A percentile compares a stretch with the other conserved stretches of the same genome.
phyloP scores from a whole-genome alignment of 352 stramenopile genomes.

The Phytophthora uliginosa region DNA sequence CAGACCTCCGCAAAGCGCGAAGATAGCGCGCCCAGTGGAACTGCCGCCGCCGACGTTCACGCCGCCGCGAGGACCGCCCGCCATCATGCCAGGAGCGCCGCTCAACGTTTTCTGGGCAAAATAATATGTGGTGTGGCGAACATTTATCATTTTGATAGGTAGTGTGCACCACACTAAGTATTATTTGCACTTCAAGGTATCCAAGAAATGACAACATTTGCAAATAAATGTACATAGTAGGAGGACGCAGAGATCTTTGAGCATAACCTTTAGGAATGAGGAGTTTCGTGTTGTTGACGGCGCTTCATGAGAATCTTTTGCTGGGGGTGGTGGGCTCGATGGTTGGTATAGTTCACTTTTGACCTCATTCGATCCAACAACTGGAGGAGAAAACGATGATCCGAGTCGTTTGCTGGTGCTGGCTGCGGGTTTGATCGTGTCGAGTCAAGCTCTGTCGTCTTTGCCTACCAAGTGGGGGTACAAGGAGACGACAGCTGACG shows the following conservation, averaged over 20 bases:
- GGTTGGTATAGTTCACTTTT: neutral
- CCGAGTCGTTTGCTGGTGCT: neutral
- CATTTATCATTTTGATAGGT: slow-evolving; percentile 3
- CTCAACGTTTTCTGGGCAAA: slow-evolving; percentile 16
- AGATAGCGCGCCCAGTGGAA: slow-evolving; percentile 71
- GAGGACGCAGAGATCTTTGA: neutral
- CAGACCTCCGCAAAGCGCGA: slow-evolving; percentile 75
- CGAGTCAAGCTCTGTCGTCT: neutral
- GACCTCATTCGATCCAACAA: neutral
- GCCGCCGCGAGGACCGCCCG: slow-evolving; percentile 33
- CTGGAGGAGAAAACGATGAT: neutral
- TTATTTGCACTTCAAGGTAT: neutral
- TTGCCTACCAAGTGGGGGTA: neutral
- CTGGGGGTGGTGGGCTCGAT: neutral
- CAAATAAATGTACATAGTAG: no score
- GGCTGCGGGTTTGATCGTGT: neutral
- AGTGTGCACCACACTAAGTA: slow-evolving; percentile 4
- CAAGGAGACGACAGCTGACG: neutral
- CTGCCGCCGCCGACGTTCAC: slow-evolving; percentile 83
- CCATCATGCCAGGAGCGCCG: slow-evolving; percentile 29
- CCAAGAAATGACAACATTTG: no score
- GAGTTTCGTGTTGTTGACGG: neutral
- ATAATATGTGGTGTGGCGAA: slow-evolving; percentile 19
- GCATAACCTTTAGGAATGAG: neutral
- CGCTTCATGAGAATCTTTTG: neutral